Base-by-base conservation (phyloP, 2,329 filamentous ascomycete genomes). In the Madurella fahalii region DNA sequence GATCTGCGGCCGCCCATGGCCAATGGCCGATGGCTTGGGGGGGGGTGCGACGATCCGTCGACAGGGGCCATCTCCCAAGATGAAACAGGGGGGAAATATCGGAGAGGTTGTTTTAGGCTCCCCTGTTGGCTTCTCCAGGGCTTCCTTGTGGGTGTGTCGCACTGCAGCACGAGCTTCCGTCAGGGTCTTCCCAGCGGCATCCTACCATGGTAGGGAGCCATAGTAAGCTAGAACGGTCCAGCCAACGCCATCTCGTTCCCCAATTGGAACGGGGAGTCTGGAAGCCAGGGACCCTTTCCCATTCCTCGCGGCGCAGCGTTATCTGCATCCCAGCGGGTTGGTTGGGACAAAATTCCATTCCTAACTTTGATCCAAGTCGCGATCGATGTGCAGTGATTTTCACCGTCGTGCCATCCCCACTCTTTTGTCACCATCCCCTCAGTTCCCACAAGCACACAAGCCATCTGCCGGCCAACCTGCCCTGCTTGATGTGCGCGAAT, bases 1-100 rank as follows among this genome's bases (percentile, higher is more conserved):
- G 50, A n/a, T 16, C 30, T 3, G 39, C 18, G 8, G 31, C n/a
- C 32, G 39, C 18, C 46, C n/a, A n/a, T n/a, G n/a, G n/a, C n/a
- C 45, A 55, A 50, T 39, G 52, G 41, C 57, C 57, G 54, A 58
- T 58, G 47, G 56, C 42, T 50, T 50, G 49, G 50, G 52, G 30
- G 18, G 40, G 2, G n/a, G n/a, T n/a, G n/a, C 30, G 42, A 15
- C 13, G 25, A n/a, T 39, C 45, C 51, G 34, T 31, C 17, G 20
- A 43, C 46, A 43, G 48, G 51, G 57, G 50, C 52, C 52, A 17
- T 13, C 18, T 13, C 37, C 25, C 3, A 46, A 53, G 31, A 41
- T 59, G 57, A 59, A 59, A 59, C 57, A 54, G 46, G 54, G 7
- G 46, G 49, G 50, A 34, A 40, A 40, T n/a, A 47, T 25, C 17